These are phyloP conservation scores for Toxicodendron radicans DNA, from an alignment of 345 rosid genomes.

Conservation along the genomic window DNA sequence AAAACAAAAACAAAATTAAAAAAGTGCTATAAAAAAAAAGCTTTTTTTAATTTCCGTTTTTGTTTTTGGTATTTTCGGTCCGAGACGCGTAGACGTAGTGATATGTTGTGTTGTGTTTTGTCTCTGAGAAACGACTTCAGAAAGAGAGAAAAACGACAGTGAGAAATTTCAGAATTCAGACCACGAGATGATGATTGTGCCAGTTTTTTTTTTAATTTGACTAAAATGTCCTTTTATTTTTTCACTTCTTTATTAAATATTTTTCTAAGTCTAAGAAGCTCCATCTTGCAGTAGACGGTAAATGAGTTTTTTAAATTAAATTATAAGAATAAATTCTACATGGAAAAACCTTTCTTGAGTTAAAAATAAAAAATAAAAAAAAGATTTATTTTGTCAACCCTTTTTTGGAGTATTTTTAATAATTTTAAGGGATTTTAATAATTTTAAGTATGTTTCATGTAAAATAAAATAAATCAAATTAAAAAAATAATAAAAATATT, in stretches of 20 bases:
- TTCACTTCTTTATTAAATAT: not conserved
- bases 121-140: not conserved
- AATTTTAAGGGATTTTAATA: too few species aligned
- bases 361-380: too few species aligned
- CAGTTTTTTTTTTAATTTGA: not conserved
- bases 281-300: not conserved
- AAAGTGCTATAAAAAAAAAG: conserved; percentile 20
- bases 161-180: conserved; percentile 21
- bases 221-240: conserved; percentile 19
- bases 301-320: too few species aligned
- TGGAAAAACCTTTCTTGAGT: too few species aligned
- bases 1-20: not conserved
- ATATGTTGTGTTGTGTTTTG: not conserved
- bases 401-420: too few species aligned
- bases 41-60: not conserved
- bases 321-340: too few species aligned
- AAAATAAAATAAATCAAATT: not conserved
- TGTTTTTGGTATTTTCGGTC: not conserved
- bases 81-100: not conserved
- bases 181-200: conserved; percentile 20
- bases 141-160: conserved; percentile 4
- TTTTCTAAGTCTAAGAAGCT: not conserved
- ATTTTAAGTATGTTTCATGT: not conserved
- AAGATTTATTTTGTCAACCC: too few species aligned
- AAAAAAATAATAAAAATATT: too few species aligned